Base-by-base conservation (phyloP, 2,329 filamentous ascomycete genomes). In the Zasmidium cellare region DNA sequence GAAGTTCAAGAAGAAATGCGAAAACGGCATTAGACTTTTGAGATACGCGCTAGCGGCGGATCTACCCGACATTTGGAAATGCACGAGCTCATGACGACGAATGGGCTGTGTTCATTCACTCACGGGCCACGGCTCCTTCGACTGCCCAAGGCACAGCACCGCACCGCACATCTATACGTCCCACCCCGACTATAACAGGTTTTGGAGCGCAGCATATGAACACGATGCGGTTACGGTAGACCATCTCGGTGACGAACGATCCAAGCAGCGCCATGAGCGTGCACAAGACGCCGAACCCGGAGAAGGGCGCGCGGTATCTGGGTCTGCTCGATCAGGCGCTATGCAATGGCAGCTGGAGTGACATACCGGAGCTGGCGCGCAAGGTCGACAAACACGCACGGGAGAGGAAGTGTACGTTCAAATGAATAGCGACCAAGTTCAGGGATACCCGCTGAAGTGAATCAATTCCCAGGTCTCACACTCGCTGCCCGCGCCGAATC, bases 321-420 rank as follows among this genome's bases (percentile, higher is more conserved):
- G 82, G 84, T 72, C 85, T 87, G 75, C 85, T 99, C 71, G 91
- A 97, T 74, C 84, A 87, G 67, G 92, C 91, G 65, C 89, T 94
- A 70, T 96, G 91, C 75, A 87, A 93, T 69, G 92, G 89, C 53
- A 87, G 87, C 74, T 99, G 94, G 94, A 82, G 86, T 65, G 86
- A 90, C 25, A 84, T 97, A 25, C 90, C 91, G 23, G 93, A 97
- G 77, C 83, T 96, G 63, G 87, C 94, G 69, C 87, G 93, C 73
- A 99, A 99, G 77, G 84, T 97, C 70, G 89, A 89, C 71, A 97
- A 99, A 76, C 93, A 99, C 82, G 90, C 92, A 67, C 88, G 92
- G 44, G 85, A 90, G 60, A 85, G 90, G 74, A 84, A 85, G 76
- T 96, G 93, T 97, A 87, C 68, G 85, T 14, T 19, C 46, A 6